Percentiles rank a stretch among this genome's conserved stretches.
Evolutionary conservation across 192 early-diverging fungal species (phyloP).

Genomic region (Kickxella alabastrina): DNA sequence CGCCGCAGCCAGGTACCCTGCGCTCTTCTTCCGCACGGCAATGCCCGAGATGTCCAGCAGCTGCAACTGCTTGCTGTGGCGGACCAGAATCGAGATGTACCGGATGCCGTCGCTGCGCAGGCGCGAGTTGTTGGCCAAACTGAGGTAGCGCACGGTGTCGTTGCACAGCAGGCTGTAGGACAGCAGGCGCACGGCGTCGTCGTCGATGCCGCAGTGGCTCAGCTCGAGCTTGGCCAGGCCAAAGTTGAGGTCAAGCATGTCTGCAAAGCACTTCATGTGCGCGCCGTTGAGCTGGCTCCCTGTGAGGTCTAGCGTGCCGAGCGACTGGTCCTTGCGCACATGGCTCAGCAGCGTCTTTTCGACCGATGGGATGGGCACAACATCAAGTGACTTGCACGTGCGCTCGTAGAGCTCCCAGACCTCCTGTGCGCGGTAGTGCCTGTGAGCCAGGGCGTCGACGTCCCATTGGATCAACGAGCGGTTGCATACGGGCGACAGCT

Average conservation of each 20-base stretch:
- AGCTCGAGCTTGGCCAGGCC: slow-evolving; percentile 65
- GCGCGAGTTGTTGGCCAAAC: slow-evolving; percentile 64
- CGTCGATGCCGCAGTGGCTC: slow-evolving; percentile 68
- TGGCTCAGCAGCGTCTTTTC: slow-evolving; percentile 29
- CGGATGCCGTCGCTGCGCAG: slow-evolving; percentile 70
- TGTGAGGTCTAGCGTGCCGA: slow-evolving; percentile 38
- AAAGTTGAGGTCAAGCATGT: slow-evolving; percentile 72
- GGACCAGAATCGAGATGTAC: slow-evolving; percentile 69
- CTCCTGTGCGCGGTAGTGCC: slow-evolving; percentile 43
- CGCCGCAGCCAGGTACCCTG: slow-evolving; percentile 65
- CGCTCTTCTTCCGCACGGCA: slow-evolving; percentile 64
- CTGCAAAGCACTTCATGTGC: slow-evolving; percentile 65
- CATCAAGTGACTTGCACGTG: slow-evolving; percentile 31
- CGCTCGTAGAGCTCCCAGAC: slow-evolving; percentile 45
- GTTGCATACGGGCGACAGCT: slow-evolving; percentile 4
- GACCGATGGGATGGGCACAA: slow-evolving; percentile 29
- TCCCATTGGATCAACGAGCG: slow-evolving; percentile 39
- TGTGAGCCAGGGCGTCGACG: slow-evolving; percentile 27
- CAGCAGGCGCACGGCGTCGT: slow-evolving; percentile 66
- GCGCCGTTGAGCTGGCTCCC: slow-evolving; percentile 56
- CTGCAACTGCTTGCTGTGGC: slow-evolving; percentile 64
- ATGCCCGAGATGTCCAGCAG: slow-evolving; percentile 69
- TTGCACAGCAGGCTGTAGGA: slow-evolving; percentile 68
- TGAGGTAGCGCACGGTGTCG: slow-evolving; percentile 62
- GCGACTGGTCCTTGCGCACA: slow-evolving; percentile 33